A percentile compares a stretch with the other conserved stretches of the same genome.
Evolutionary conservation across 805 yeast genomes (phyloP).

Genomic region (Ogataea neopini): DNA sequence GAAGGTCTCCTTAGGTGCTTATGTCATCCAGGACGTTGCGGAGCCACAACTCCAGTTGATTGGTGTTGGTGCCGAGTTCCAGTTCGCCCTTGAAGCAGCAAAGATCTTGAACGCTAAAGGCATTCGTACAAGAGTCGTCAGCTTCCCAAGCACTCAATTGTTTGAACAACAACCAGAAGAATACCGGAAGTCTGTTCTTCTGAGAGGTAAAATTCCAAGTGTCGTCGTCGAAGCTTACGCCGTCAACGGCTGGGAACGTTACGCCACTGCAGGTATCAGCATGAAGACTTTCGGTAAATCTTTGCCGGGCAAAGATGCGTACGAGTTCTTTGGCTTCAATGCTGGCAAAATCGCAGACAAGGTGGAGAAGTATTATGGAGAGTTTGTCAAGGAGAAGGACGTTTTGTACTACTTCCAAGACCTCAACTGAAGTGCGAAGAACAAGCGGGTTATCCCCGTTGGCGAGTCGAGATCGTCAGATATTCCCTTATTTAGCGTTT

Average conservation of each 20-base stretch:
- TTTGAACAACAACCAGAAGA: constrained; percentile 84
- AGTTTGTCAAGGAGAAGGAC: constrained; percentile 15
- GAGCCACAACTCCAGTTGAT: constrained; percentile 64
- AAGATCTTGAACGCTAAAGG: constrained; percentile 66
- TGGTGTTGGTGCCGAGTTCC: constrained; percentile 94
- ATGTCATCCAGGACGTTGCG: constrained; percentile 57
- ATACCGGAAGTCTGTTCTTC: constrained; percentile 82
- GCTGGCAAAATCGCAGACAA: constrained; percentile 78
- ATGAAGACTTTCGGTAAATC: constrained; percentile 95
- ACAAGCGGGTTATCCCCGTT: background rate
- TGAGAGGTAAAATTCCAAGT: constrained; percentile 85
- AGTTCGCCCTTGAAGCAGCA: constrained; percentile 78
- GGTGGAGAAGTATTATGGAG: constrained; percentile 29
- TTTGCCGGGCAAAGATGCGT: constrained; percentile 81
- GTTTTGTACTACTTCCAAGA: constrained; percentile 34
- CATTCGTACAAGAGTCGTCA: constrained; percentile 76
- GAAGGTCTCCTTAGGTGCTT: constrained; percentile 92
- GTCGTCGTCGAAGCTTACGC: constrained; percentile 91
- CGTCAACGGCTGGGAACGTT: constrained; percentile 89
- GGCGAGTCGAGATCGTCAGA: too few species aligned
- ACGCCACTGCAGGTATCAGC: constrained; percentile 96
- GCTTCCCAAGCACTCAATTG: constrained; percentile 88
- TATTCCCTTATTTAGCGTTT: too few species aligned
- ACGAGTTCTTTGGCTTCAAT: constrained; percentile 83
- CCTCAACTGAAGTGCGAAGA: constrained; percentile 21